A percentile compares a stretch with the other conserved stretches of the same genome.
Conservation (phyloP, 306 rosid genomes). For the Quercus robur region DNA sequence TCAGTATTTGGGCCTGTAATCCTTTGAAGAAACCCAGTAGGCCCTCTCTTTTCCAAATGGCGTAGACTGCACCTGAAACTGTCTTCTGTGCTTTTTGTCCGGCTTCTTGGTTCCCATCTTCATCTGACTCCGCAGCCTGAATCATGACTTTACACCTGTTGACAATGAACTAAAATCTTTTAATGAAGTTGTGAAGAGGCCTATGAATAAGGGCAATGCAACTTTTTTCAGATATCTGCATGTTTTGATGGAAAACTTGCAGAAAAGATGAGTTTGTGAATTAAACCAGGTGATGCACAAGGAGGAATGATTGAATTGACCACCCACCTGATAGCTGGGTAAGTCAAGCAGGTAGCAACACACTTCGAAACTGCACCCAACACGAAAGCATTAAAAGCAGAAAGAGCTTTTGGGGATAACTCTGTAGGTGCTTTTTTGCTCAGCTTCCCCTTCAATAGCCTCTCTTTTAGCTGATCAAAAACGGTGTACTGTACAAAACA, state of each 20-base stretch:
- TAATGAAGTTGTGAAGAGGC: background rate
- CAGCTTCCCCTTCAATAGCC: constrained; percentile 43
- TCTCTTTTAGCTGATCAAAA: constrained; percentile 84
- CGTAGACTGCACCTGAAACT: constrained; percentile 57
- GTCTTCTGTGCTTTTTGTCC: constrained; percentile 54
- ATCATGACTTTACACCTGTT: constrained; percentile 87
- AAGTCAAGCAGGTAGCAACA: constrained; percentile 83
- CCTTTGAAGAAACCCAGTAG: constrained; percentile 86
- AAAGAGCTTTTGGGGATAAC: constrained; percentile 76
- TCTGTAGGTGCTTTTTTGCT: constrained; percentile 41
- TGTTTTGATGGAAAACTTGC: background rate
- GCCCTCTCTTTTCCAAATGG: constrained; percentile 85
- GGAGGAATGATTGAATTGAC: constrained; percentile 17
- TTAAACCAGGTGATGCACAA: background rate
- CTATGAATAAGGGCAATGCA: constrained; percentile 8
- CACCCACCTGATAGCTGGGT: constrained; percentile 93
- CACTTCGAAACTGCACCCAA: constrained; percentile 93
- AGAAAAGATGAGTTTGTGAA: background rate
- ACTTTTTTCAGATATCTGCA: background rate
- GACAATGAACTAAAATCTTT: constrained; percentile 2
- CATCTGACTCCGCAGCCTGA: constrained; percentile 76
- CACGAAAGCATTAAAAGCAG: constrained; percentile 78
- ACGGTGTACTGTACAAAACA: constrained; percentile 64
- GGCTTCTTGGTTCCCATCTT: constrained; percentile 39
- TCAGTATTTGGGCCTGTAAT: constrained; percentile 80